phyloP scores from a whole-genome alignment of 495 filamentous ascomycete species.

The Oleoguttula mirabilis region DNA sequence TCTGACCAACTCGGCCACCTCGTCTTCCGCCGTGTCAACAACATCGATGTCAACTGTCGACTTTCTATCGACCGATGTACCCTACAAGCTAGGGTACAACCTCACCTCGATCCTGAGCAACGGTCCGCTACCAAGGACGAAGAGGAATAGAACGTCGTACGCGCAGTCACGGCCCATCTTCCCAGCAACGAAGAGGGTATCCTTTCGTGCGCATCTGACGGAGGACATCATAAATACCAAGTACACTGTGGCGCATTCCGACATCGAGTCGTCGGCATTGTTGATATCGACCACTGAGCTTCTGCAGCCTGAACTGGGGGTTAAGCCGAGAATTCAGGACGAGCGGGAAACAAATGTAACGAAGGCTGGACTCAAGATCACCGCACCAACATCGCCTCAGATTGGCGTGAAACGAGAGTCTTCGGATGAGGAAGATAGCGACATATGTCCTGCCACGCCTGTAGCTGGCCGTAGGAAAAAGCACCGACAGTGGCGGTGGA shows the following conservation, averaged over 20 bases:
- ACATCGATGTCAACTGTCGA: constrained; percentile 14
- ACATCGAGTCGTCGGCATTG: constrained; percentile 25
- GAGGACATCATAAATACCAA: constrained; percentile 43
- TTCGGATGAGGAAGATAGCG: constrained; percentile 36
- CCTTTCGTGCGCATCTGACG: constrained; percentile 40
- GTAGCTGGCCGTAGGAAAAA: constrained; percentile 39
- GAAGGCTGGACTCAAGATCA: not conserved
- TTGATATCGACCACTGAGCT: constrained; percentile 10
- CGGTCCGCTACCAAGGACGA: constrained; percentile 27
- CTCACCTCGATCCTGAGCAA: constrained; percentile 29
- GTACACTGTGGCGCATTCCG: constrained; percentile 43
- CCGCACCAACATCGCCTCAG: constrained; percentile 9
- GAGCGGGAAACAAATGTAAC: no score
- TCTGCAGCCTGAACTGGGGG: constrained; percentile 5
- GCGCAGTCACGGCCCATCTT: constrained; percentile 41
- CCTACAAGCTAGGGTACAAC: constrained; percentile 29
- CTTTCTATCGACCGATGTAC: constrained; percentile 14
- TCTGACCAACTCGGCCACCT: constrained; percentile 25
- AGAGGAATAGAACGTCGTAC: constrained; percentile 29
- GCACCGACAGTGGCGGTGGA: constrained; percentile 47
- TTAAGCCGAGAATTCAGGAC: not conserved
- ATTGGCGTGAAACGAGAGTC: constrained; percentile 34
- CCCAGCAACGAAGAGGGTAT: constrained; percentile 46
- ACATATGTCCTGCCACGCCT: constrained; percentile 38
- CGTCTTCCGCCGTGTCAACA: constrained; percentile 9